Conservation (phyloP, 1,284 basidiomycete species). For the Entoloma clypeatum region DNA sequence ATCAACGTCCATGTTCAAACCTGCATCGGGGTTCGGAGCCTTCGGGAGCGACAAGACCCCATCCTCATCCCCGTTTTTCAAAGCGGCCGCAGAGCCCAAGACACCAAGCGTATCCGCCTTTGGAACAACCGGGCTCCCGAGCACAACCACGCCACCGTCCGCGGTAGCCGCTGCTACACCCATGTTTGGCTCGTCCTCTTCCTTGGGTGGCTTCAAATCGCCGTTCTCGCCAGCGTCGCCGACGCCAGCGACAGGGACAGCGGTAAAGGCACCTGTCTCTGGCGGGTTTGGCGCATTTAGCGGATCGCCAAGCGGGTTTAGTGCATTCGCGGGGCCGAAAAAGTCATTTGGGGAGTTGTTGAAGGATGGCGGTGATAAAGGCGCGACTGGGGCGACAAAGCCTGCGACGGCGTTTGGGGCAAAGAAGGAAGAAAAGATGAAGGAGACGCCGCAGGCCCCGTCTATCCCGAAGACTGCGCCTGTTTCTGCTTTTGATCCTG, state of each 20-base stretch:
- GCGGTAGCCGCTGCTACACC: constrained; percentile 22
- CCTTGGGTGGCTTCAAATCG: constrained; percentile 35
- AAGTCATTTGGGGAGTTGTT: constrained; percentile 42
- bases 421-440: constrained; percentile 14
- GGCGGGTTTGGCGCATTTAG: constrained; percentile 50
- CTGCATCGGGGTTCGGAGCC: constrained; percentile 40
- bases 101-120: constrained; percentile 35
- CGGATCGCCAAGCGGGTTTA: constrained; percentile 41
- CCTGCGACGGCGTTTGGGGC: constrained; percentile 12
- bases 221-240: constrained; percentile 29
- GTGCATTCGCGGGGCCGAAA: constrained; percentile 34
- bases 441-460: constrained; percentile 13
- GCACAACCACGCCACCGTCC: constrained; percentile 16
- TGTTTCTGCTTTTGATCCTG: no score
- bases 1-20: constrained; percentile 31
- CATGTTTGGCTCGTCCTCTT: constrained; percentile 38
- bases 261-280: constrained; percentile 26
- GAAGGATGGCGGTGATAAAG: constrained; percentile 26
- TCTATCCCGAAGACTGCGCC: constrained; percentile 2
- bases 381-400: constrained; percentile 16
- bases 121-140: constrained; percentile 22
- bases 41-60: constrained; percentile 33
- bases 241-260: constrained; percentile 26
- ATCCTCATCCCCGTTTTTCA: constrained; percentile 51
- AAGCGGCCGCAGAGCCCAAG: constrained; percentile 35